Base-by-base conservation (phyloP, 208 protist species). In the Crithidia bombi region DNA sequence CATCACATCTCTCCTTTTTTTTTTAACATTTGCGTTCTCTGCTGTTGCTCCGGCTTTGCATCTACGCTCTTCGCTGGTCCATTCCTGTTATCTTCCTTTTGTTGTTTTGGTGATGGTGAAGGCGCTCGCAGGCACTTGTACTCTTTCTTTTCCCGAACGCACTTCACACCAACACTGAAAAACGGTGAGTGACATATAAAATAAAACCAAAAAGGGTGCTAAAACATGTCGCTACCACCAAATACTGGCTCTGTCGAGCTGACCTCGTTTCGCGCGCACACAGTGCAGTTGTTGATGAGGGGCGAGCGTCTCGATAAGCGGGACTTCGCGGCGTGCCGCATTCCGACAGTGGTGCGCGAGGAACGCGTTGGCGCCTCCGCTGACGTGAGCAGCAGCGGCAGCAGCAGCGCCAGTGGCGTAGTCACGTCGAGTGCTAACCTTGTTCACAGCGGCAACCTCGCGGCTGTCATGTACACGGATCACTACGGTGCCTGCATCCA, bases 171-270 rank as follows among this genome's bases (percentile, higher is more conserved):
- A n/a, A n/a, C n/a, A n/a, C n/a, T n/a, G n/a, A n/a, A n/a, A n/a
- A n/a, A n/a, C n/a, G n/a, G n/a, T n/a, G n/a, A n/a, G n/a, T n/a
- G n/a, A n/a, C n/a, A n/a, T n/a, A n/a, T n/a, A n/a, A n/a, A n/a
- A n/a, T n/a, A n/a, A n/a, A n/a, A n/a, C n/a, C n/a, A n/a, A n/a
- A n/a, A n/a, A n/a, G n/a, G n/a, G n/a, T n/a, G n/a, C n/a, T n/a
- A n/a, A n/a, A n/a, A n/a, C 39, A 95, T 95, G 90, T 92, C 87
- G 14, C 77, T 95, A 21, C 81, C 86, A 57, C 87, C 87, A 19
- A 83, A 86, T 67, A 95, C 90, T 14, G 87, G 85, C 59, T 74
- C 87, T 2, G 81, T 95, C 33, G 87, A 95, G 81, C 71, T 92
- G 65, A 72, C 43, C 12, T 79, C 85, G 21, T 95, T 85, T 64